Base-by-base conservation (phyloP, 441 rosid species). In the Erodium texanum region DNA sequence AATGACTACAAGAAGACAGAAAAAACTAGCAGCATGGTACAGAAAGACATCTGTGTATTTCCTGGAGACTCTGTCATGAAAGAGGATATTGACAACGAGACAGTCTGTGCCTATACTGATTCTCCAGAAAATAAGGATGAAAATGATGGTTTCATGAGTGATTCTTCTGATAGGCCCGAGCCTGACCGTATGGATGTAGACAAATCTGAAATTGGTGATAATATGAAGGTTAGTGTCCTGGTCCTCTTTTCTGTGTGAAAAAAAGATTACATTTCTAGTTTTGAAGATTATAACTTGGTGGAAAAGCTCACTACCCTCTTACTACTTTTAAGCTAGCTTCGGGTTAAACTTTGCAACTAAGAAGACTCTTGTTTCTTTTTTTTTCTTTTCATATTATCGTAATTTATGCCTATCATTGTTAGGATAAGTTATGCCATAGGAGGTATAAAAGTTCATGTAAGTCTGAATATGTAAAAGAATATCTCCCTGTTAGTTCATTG, bases 91-190 rank as follows among this genome's bases (percentile, higher is more conserved):
- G 69, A 62, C 56, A 65, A 70, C 70, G 24, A 52, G 24, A 45
- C 38, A 61, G 65, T 3, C 11, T 1, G 43, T 24, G 24, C 50
- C 29, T 10, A 18, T 32, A 23, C 64, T 68, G 74, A 36, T 59
- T 66, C 73, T 52, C 62, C 71, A 24, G 71, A 69, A 62, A 72
- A 64, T 27, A 68, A 58, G 64, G 68, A 70, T 36, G 64, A 70
- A 67, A 36, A 27, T 65, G 56, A 52, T 56, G n/a, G 20, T 59
- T 68, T 38, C 24, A 38, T 41, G 19, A 64, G 66, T 70, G 64
- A 19, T 73, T 62, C 54, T 70, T 7, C 8, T 18, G 74, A 61
- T 64, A 58, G 61, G 68, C 54, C 22, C 9, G 64, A 2, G 66
- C 43, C 41, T 6, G 61, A 2, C n/a, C 52, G 24, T 67, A 62